Evolutionary conservation across 805 yeast species (phyloP).

Genomic region (Zygosaccharomyces pseudorouxii): DNA sequence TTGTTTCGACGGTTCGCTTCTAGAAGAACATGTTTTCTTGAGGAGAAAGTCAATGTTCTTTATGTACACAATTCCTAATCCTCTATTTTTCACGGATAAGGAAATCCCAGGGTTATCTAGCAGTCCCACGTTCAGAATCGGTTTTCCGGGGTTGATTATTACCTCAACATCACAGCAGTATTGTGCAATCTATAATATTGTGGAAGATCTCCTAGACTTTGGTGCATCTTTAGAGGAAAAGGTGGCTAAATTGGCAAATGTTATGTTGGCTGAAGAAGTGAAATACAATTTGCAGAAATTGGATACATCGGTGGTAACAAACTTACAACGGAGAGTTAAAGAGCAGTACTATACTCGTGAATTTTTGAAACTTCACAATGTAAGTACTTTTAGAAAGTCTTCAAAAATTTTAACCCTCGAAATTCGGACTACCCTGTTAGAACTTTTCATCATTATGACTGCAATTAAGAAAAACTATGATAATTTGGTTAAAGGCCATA

Average conservation of each 20-base stretch:
- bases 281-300: constrained; percentile 30
- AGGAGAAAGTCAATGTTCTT: constrained; percentile 51
- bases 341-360: constrained; percentile 42
- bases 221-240: constrained; percentile 38
- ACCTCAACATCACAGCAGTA: constrained; percentile 57
- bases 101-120: constrained; percentile 21
- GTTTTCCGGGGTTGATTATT: constrained; percentile 46
- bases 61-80: constrained; percentile 48
- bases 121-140: constrained; percentile 33
- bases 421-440: constrained; percentile 36
- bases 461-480: constrained; percentile 38
- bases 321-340: constrained; percentile 41
- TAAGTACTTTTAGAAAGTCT: constrained; percentile 34
- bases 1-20: constrained; percentile 45
- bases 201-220: constrained; percentile 41
- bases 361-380: constrained; percentile 38
- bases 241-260: constrained; percentile 45
- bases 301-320: constrained; percentile 46
- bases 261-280: constrained; percentile 53
- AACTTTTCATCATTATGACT: constrained; percentile 41
- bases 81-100: constrained; percentile 40
- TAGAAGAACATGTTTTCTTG: constrained; percentile 45
- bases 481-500: constrained; percentile 24
- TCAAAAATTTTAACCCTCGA: constrained; percentile 37
- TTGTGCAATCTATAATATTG: constrained; percentile 46